These are phyloP conservation scores for Tricholoma sp. DNA, from an alignment of 768 basidiomycete species.

Conservation along the genomic window DNA sequence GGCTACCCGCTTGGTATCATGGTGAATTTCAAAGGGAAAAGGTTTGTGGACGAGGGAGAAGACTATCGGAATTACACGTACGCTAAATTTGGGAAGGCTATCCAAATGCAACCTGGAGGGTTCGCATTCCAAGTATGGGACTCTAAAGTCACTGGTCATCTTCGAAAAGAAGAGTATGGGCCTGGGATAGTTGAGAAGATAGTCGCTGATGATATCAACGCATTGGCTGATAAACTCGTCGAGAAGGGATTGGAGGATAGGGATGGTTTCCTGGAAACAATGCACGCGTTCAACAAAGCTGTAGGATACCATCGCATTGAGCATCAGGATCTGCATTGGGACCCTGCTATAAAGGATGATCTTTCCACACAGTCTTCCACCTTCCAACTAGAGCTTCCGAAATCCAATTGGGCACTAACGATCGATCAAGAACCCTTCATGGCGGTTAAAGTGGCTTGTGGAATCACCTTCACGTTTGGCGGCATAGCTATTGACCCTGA, in stretches of 20 bases:
- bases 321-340: constrained; percentile 37
- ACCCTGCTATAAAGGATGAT: constrained; percentile 62
- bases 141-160: constrained; percentile 31
- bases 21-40: constrained; percentile 50
- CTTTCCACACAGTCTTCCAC: constrained; percentile 44
- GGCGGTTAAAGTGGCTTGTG: constrained; percentile 65
- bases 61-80: constrained; percentile 74
- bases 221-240: constrained; percentile 43
- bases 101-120: constrained; percentile 53
- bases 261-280: constrained; percentile 37
- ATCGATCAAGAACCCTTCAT: constrained; percentile 51
- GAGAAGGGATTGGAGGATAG: constrained; percentile 42
- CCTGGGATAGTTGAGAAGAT: constrained; percentile 57
- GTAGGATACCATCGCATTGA: constrained; percentile 31
- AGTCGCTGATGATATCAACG: constrained; percentile 39
- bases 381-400: constrained; percentile 36
- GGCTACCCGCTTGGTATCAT: constrained; percentile 70
- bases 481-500: constrained; percentile 56
- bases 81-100: constrained; percentile 59
- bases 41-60: constrained; percentile 70
- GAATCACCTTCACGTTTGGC: constrained; percentile 71
- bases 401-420: constrained; percentile 66
- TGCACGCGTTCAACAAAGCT: constrained; percentile 48
- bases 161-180: constrained; percentile 64
- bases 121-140: constrained; percentile 68